These are phyloP conservation scores for Pichia phayaonensis DNA, from an alignment of 805 yeast genomes.

Conservation along the genomic window DNA sequence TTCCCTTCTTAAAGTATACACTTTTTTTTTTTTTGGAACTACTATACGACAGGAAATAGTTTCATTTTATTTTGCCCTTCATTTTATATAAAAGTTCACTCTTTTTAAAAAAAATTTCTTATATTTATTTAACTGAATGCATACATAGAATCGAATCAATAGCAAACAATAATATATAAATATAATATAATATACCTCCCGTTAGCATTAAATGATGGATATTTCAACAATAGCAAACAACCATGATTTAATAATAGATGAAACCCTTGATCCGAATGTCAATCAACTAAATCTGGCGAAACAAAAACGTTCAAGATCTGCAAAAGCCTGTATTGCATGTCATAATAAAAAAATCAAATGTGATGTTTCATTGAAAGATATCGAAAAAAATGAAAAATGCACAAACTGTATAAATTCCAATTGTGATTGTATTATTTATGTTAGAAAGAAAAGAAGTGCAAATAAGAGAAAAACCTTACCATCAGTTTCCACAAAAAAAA, in stretches of 20 bases:
- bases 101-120: no score
- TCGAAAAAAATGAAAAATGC: conserved; percentile 41
- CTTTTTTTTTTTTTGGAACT: no score
- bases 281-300: not conserved
- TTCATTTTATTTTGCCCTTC: no score
- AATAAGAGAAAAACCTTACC: conserved; percentile 3
- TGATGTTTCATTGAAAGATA: conserved; percentile 39
- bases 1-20: no score
- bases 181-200: no score
- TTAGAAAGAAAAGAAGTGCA: conserved; percentile 37
- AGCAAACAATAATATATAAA: no score
- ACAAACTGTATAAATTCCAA: conserved; percentile 64
- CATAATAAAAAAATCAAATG: conserved; percentile 72
- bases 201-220: not conserved
- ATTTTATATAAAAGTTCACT: no score
- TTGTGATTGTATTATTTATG: conserved; percentile 49
- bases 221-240: not conserved
- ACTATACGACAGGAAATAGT: no score
- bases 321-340: conserved; percentile 67
- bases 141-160: no score
- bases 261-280: not conserved
- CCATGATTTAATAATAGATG: not conserved
- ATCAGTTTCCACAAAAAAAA: not conserved
- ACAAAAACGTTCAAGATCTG: conserved; percentile 47
- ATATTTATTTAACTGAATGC: no score